These are phyloP conservation scores for Lodderomyces beijingensis DNA, from an alignment of 1,139 yeast species.

Conservation along the genomic window DNA sequence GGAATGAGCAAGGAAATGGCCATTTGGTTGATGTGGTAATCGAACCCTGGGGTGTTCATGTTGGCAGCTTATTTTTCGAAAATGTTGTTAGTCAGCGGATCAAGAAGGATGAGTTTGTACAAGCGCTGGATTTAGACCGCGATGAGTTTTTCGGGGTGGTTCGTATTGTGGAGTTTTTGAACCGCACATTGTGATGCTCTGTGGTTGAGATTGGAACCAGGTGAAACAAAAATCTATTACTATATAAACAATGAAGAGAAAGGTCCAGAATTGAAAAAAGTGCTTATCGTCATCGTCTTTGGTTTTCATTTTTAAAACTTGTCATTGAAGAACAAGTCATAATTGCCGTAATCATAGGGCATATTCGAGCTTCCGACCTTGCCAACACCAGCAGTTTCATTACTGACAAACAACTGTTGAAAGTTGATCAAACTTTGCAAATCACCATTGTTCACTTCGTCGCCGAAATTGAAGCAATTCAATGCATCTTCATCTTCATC, in stretches of 20 bases:
- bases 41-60: slow-evolving; percentile 47
- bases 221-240: background rate
- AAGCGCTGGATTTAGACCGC: slow-evolving; percentile 15
- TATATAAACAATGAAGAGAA: no score
- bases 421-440: slow-evolving; percentile 17
- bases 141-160: slow-evolving; percentile 25
- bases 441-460: slow-evolving; percentile 14
- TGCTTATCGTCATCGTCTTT: background rate
- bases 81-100: no score
- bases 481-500: slow-evolving; percentile 10
- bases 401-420: slow-evolving; percentile 20
- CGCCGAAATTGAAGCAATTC: slow-evolving; percentile 14
- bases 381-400: slow-evolving; percentile 13
- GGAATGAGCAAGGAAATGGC: slow-evolving; percentile 13
- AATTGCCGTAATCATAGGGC: slow-evolving; percentile 16
- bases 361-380: slow-evolving; percentile 6
- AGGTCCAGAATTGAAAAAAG: background rate
- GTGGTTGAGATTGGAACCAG: no score
- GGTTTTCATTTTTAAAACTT: slow-evolving; percentile 12
- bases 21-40: slow-evolving; percentile 21
- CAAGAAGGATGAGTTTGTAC: slow-evolving; percentile 7
- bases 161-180: slow-evolving; percentile 25
- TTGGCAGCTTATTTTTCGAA: slow-evolving; percentile 33
- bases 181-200: no score
- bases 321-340: slow-evolving; percentile 15